These are phyloP conservation scores for Ogataea angusta DNA, from an alignment of 805 yeast genomes.

Conservation along the genomic window DNA sequence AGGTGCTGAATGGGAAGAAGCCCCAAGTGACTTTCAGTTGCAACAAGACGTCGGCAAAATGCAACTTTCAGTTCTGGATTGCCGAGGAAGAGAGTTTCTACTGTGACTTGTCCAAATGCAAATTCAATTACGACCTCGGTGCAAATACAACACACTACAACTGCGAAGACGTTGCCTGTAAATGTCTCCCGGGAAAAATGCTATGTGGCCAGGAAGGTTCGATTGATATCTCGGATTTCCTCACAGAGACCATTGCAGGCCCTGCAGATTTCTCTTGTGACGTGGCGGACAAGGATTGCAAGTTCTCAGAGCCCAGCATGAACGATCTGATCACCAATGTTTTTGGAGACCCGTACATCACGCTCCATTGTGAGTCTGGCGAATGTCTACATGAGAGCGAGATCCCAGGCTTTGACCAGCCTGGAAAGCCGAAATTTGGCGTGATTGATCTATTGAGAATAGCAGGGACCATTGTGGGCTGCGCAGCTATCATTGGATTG, in stretches of 20 bases:
- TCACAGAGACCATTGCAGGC: slow-evolving; percentile 84
- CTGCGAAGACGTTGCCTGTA: slow-evolving; percentile 77
- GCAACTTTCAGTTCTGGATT: slow-evolving; percentile 96
- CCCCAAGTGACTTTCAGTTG: slow-evolving; percentile 95
- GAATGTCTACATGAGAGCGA: slow-evolving; percentile 93
- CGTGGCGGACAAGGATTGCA: slow-evolving; percentile 55
- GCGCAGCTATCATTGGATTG: slow-evolving; percentile 40
- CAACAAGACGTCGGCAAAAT: slow-evolving; percentile 56
- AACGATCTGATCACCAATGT: slow-evolving; percentile 84
- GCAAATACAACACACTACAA: slow-evolving; percentile 70
- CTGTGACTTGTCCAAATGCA: slow-evolving; percentile 78
- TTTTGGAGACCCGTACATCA: slow-evolving; percentile 92
- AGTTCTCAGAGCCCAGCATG: slow-evolving; percentile 93
- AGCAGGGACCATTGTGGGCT: slow-evolving; percentile 40
- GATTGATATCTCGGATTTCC: slow-evolving; percentile 89
- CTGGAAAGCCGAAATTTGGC: slow-evolving; percentile 47
- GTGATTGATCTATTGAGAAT: slow-evolving; percentile 46
- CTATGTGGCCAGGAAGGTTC: slow-evolving; percentile 93
- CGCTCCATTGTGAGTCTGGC: slow-evolving; percentile 75
- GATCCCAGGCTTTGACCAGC: slow-evolving; percentile 83
- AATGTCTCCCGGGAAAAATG: slow-evolving; percentile 89
- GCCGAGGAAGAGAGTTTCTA: slow-evolving; percentile 85
- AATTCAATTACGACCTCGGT: slow-evolving; percentile 57
- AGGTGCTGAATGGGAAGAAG: slow-evolving; percentile 70
- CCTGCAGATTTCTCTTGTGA: slow-evolving; percentile 93